Evolutionary conservation across 1,139 yeast species (phyloP), one percentile per base, ranked within the genome.

Genomic region (Yamadazyma siamensis): DNA sequence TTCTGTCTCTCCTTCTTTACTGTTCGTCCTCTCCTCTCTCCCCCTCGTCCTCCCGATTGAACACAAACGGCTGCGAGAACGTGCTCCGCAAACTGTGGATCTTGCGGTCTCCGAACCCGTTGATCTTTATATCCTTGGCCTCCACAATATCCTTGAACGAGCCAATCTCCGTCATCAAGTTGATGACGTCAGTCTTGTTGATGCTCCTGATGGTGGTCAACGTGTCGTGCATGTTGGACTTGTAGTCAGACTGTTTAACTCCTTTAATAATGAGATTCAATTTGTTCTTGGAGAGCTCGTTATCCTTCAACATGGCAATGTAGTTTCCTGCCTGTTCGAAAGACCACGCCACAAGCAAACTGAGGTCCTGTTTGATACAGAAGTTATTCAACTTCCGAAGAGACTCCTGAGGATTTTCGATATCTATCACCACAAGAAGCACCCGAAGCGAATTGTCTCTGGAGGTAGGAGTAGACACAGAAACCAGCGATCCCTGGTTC

Each of bases 311-410:
- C 45, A 62, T 58, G 5, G 67, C 76, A 14, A 89, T 56, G 49
- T 88, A 89, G 36, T 76, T 79, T 0, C 89, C 95, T 2, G 96
- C 95, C 49, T 91, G 96, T 40, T 78, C 87, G 43, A 77, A 78
- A 18, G 80, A 75, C 85, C 95, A 88, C 0, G 94, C 84, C 21
- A 87, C 59, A 1, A 89, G 61, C 38, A 89, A 49, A 0, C 95
- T 73, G 35, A 84, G 62, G 32, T 83, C 87, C 42, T 80, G 79
- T 43, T 77, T 76, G 35, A 89, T 58, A 42, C 94, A 79, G 19
- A 81, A 59, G 47, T 76, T 82, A 48, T 83, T 81, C 27, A 91
- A 58, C 31, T 80, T 86, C 27, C 83, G 69, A 15, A 91, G 47
- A 0, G 80, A 63, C 13, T 80, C 87, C 29, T 78, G 83, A 21